Percentiles rank a stretch among this genome's conserved stretches.
phyloP scores from a whole-genome alignment of 495 filamentous ascomycete species.

The Penicillium riverlandense region DNA sequence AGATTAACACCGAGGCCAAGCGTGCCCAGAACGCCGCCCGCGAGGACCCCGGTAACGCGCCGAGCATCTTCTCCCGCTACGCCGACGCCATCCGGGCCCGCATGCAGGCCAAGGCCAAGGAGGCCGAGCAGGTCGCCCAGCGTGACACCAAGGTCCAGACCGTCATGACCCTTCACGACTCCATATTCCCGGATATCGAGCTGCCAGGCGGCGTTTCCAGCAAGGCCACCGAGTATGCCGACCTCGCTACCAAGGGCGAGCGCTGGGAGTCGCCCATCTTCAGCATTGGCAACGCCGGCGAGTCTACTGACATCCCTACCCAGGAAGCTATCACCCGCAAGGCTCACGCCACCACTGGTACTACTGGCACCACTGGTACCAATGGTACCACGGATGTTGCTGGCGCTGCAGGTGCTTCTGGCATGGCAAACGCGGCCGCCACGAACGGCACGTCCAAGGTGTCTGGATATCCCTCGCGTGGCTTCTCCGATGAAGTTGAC shows the following conservation, averaged over 20 bases:
- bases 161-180: constrained; percentile 81
- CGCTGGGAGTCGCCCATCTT: constrained; percentile 95
- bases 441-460: constrained; percentile 11
- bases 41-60: constrained; percentile 65
- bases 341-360: constrained; percentile 31
- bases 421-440: constrained; percentile 1
- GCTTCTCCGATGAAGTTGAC: constrained; percentile 50
- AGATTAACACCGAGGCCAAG: constrained; percentile 77
- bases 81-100: constrained; percentile 66
- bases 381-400: constrained; percentile 5
- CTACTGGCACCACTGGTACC: too few relatives aligned
- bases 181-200: constrained; percentile 80
- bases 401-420: constrained; percentile 3
- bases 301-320: constrained; percentile 62
- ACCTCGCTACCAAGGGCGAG: constrained; percentile 80
- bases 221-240: constrained; percentile 92
- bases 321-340: constrained; percentile 63
- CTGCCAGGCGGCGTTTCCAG: constrained; percentile 85
- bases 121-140: constrained; percentile 50
- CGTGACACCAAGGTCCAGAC: constrained; percentile 66
- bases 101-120: constrained; percentile 63
- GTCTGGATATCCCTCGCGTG: constrained; percentile 23
- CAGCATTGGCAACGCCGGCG: constrained; percentile 70
- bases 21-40: constrained; percentile 59
- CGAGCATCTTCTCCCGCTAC: constrained; percentile 86